Evolutionary conservation across 2,329 filamentous ascomycete genomes (phyloP).

Genomic region (Monosporascus ibericus): DNA sequence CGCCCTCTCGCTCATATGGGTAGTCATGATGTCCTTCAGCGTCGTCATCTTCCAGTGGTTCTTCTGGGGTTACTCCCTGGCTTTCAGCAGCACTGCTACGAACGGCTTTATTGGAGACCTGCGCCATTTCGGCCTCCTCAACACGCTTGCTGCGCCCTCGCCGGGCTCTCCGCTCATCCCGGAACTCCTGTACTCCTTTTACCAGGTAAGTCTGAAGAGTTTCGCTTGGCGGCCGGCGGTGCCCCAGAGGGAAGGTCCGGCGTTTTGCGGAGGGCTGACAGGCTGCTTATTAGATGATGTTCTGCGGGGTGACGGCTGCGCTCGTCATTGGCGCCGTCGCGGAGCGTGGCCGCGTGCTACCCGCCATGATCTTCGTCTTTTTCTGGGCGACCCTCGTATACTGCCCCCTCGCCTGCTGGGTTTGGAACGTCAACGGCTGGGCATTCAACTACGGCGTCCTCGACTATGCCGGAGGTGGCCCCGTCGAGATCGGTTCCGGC

Average conservation of each 20-base stretch:
- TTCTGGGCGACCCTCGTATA: conserved; percentile 97
- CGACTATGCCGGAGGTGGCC: conserved; percentile 93
- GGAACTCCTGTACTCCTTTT: conserved; percentile 88
- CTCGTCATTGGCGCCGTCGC: conserved; percentile 90
- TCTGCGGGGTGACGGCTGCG: conserved; percentile 85
- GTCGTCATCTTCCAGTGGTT: conserved; percentile 98
- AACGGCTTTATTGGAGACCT: conserved; percentile 92
- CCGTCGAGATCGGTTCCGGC: conserved; percentile 94
- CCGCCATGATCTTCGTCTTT: conserved; percentile 92
- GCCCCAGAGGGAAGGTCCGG: background rate
- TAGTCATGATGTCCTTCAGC: conserved; percentile 87
- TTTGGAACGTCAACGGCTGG: conserved; percentile 94
- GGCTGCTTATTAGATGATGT: conserved; percentile 69
- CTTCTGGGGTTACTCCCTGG: conserved; percentile 97
- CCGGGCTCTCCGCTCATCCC: conserved; percentile 84
- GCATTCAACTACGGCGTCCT: conserved; percentile 83
- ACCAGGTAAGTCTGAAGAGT: conserved; percentile 56
- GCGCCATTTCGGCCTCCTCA: conserved; percentile 80
- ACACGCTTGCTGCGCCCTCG: conserved; percentile 77
- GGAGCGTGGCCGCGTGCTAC: conserved; percentile 87
- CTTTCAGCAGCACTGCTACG: conserved; percentile 74
- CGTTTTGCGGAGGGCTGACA: conserved; percentile 4
- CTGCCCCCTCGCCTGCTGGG: conserved; percentile 95
- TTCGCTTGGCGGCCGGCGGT: background rate
- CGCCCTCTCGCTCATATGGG: conserved; percentile 94